Percentiles rank a stretch among this genome's conserved stretches.
phyloP scores from a whole-genome alignment of 2,329 filamentous ascomycete genomes.

The Truncatella angustata region DNA sequence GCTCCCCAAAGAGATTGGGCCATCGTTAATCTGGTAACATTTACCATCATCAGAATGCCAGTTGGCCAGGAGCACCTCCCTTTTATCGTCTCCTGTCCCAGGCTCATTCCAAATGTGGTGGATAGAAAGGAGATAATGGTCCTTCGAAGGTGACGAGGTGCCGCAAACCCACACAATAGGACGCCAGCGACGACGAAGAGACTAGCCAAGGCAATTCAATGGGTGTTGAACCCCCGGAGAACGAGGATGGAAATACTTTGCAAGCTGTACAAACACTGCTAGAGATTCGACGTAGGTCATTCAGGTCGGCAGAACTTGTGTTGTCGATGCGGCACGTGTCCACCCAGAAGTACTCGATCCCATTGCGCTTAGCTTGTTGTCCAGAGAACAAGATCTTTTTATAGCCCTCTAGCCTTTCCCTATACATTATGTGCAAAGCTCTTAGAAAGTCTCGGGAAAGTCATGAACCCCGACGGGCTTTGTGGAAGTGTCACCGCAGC shows the following conservation, averaged over 20 bases:
- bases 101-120: background rate
- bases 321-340: too few species aligned
- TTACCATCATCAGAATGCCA: background rate
- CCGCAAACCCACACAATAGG: background rate
- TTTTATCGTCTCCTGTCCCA: constrained; percentile 1
- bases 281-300: too few species aligned
- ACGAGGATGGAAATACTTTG: too few species aligned
- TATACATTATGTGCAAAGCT: background rate
- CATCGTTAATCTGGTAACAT: constrained; percentile 4
- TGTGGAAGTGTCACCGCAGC: constrained; percentile 18
- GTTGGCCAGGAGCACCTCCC: background rate
- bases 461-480: constrained; percentile 21
- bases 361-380: too few species aligned
- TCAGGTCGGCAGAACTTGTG: too few species aligned
- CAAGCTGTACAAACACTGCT: too few species aligned
- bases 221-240: too few species aligned
- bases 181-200: too few species aligned
- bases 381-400: too few species aligned
- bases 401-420: too few species aligned
- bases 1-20: background rate
- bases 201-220: too few species aligned
- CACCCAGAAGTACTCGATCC: too few species aligned
- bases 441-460: constrained; percentile 13
- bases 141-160: background rate
- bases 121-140: constrained; percentile 3